These are phyloP conservation scores for Penicillium vulpinum DNA, from an alignment of 2,329 filamentous ascomycete genomes.

Conservation along the genomic window DNA sequence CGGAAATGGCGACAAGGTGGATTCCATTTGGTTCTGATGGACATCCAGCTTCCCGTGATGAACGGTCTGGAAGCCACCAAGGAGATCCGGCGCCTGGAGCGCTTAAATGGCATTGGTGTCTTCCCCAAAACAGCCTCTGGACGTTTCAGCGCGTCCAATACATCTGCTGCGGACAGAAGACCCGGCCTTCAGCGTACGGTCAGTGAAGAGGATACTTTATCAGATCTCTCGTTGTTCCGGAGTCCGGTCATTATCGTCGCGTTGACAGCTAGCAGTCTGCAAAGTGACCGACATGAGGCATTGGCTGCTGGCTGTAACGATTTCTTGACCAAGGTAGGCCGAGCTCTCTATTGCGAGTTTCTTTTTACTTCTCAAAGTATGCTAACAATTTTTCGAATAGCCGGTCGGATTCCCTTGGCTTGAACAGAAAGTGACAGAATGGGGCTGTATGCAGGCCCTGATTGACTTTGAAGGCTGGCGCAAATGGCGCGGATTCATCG, in stretches of 20 bases:
- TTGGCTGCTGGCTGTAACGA: constrained; percentile 96
- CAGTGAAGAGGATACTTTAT: constrained; percentile 39
- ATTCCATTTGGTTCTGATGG: constrained; percentile 96
- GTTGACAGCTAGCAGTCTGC: constrained; percentile 87
- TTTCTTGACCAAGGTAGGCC: constrained; percentile 87
- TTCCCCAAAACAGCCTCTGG: constrained; percentile 70
- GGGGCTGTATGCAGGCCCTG: constrained; percentile 98
- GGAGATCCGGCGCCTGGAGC: constrained; percentile 86
- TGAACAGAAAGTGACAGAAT: constrained; percentile 96
- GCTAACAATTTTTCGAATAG: constrained; percentile 49
- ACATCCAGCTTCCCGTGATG: constrained; percentile 97
- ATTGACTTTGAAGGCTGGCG: constrained; percentile 99
- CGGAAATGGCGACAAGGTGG: constrained; percentile 89
- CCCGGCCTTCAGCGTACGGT: constrained; percentile 26
- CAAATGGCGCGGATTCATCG: constrained; percentile 84
- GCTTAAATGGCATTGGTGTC: constrained; percentile 88
- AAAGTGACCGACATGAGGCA: constrained; percentile 93
- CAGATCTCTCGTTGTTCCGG: constrained; percentile 68
- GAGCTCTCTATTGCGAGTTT: constrained; percentile 4
- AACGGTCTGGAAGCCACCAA: constrained; percentile 91
- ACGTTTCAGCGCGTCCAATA: constrained; percentile 44
- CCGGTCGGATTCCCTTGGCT: constrained; percentile 98
- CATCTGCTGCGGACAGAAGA: constrained; percentile 21
- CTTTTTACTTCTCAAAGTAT: not conserved
- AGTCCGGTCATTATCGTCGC: constrained; percentile 97